Evolutionary conservation across 2,329 filamentous ascomycete species (phyloP), one percentile per base, ranked within the genome.

Genomic region (Leptographium radiaticola): DNA sequence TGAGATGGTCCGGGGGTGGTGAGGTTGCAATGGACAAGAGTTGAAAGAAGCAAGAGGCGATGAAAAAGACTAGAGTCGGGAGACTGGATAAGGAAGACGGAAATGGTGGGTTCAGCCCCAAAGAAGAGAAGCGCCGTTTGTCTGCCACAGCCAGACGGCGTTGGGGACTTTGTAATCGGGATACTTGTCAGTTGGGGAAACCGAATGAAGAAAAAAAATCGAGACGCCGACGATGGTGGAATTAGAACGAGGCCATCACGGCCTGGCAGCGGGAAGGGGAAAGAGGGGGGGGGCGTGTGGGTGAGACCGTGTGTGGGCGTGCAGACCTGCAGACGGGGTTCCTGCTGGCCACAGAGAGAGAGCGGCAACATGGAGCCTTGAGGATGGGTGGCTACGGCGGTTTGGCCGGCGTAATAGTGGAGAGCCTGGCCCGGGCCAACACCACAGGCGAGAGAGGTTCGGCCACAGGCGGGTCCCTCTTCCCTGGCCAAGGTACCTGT

Each of bases 361-460:
- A 39, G 33, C 40, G 33, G 18, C 45, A 13, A 39, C 36, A 33
- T 16, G 44, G 43, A 18, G 30, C 12, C 16, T 16, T 34, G 36
- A 49, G 49, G 30, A 33, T 34, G 67, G 62, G 65, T 66, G 64
- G 63, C 67, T 65, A 68, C 75, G 75, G 75, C 75, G 72, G 66
- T 75, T 74, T 77, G 66, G 68, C 74, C 75, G 75, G 75, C 73
- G 67, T 71, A 77, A 78, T 76, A 75, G 75, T 79, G 75, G 75
- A 71, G 73, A 64, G 56, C 38, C 38, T 20, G 52, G 51, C 53
- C 53, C 55, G 56, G 55, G 53, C 56, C 25, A 25, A 59, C 55
- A 57, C 50, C 54, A 57, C 36, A 57, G 52, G 51, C 53, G 53
- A 57, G 53, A 56, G 46, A 25, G 55, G 53, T 59, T 58, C 56